Base-by-base conservation (phyloP, 2,329 filamentous ascomycete species). In the Trichoderma sp. region DNA sequence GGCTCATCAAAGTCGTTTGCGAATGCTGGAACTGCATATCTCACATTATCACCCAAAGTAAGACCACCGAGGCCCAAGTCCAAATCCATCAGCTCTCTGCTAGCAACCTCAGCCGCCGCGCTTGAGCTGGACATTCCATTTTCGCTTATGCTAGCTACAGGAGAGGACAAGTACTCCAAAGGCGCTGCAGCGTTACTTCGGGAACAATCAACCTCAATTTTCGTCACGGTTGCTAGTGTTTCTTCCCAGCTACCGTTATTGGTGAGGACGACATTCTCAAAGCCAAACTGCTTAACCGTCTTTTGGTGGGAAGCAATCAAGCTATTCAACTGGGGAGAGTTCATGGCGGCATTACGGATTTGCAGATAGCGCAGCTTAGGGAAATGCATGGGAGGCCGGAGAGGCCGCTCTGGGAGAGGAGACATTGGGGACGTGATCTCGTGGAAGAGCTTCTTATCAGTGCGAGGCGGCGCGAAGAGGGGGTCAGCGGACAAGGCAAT, bases 201-300 rank as follows among this genome's bases (percentile, higher is more conserved):
- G 31, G 77, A 78, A 79, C 79, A 81, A n/a, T 73, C 81, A 71
- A 78, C 83, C 74, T 77, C 81, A 71, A 75, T 80, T 71, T 82
- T 78, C 33, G 33, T 14, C 68, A 96, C 81, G 1, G 92, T 91
- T 49, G 89, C 87, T n/a, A 97, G 85, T 0, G 92, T 93, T 35
- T 94, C 90, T 70, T 96, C 91, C 93, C 93, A 97, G 69, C 84
- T 90, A 33, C 91, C 93, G 40, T 83, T 83, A 70, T 87, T 85
- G 62, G 88, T 85, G 55, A 97, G 85, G 35, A 86, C 83, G 21
- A 94, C 89, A 71, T 92, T 89, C 76, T 94, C 89, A 78, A 96
- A 93, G 77, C 93, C 90, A 76, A 95, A 93, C 76, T 95, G 91
- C 72, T 87, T 85, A 57, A 96, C 87, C 0, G 88, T 90, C 68